Evolutionary conservation across 1,284 basidiomycete species (phyloP).

Genomic region (Abortiporus biennis): DNA sequence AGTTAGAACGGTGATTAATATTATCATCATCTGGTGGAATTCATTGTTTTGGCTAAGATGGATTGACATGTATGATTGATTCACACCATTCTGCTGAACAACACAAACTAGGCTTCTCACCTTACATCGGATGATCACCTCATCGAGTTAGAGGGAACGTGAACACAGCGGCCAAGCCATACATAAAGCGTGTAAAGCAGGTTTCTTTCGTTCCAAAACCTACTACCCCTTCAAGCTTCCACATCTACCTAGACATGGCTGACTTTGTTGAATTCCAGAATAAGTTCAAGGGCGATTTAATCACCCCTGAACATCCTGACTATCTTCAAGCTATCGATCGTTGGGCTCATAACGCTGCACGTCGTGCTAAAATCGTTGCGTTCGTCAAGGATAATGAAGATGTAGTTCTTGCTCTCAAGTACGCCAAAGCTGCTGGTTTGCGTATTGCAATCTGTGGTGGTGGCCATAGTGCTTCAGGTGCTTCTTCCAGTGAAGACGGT

Average conservation of each 20-base stretch:
- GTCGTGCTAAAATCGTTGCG: constrained; percentile 25
- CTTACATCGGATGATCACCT: too few species aligned
- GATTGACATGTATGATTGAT: too few species aligned
- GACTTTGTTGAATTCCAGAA: constrained; percentile 12
- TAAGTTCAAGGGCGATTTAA: constrained; percentile 21
- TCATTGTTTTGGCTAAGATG: too few species aligned
- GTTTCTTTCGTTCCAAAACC: too few species aligned
- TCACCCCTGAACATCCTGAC: constrained; percentile 15
- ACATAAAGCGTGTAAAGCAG: too few species aligned
- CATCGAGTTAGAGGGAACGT: too few species aligned
- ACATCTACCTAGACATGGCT: constrained; percentile 12
- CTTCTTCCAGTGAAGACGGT: constrained; percentile 28
- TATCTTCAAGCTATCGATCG: constrained; percentile 22
- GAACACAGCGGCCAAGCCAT: too few species aligned
- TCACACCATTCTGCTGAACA: too few species aligned
- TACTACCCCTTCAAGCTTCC: too few species aligned
- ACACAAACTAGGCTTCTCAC: too few species aligned
- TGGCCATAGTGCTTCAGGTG: constrained; percentile 30
- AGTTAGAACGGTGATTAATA: too few species aligned
- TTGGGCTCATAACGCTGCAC: constrained; percentile 23
- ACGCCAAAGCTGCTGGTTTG: constrained; percentile 19
- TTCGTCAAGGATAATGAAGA: constrained; percentile 25
- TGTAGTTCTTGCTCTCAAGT: constrained; percentile 26
- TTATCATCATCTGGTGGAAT: too few species aligned
- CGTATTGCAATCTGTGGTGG: constrained; percentile 30